phyloP scores from a whole-genome alignment of 1,139 yeast species.

The Trichomonascaceae sp. region DNA sequence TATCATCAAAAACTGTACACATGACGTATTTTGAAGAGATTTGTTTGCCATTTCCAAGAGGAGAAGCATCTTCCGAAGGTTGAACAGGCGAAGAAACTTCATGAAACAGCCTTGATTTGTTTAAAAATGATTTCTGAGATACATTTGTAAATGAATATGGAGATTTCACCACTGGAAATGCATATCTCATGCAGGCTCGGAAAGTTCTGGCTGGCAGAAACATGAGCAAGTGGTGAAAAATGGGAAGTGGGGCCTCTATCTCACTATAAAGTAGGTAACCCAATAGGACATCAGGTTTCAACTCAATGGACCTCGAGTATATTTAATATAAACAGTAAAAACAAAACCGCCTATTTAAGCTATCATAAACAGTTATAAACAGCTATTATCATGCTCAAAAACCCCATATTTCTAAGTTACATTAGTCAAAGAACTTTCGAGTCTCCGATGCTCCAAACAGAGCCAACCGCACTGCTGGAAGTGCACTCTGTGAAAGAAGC shows the following conservation, averaged over 20 bases:
- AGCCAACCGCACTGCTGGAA: slow-evolving; percentile 89
- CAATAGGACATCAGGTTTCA: background rate
- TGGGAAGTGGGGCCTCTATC: background rate
- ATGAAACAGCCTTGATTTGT: background rate
- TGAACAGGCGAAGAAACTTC: background rate
- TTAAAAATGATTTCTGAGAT: background rate
- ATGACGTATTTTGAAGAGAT: slow-evolving; percentile 27
- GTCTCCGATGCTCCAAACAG: slow-evolving; percentile 81
- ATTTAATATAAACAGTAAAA: no score
- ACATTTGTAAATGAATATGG: background rate
- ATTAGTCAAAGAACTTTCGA: slow-evolving; percentile 84
- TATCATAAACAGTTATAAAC: background rate
- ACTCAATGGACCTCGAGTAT: background rate
- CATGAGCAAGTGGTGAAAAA: background rate
- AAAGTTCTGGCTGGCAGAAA: background rate
- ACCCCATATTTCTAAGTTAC: slow-evolving; percentile 6
- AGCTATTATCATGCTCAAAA: background rate
- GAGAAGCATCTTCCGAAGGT: background rate
- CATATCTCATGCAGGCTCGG: background rate
- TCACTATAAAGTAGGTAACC: no score
- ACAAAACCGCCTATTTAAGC: no score
- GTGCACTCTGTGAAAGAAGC: slow-evolving; percentile 72
- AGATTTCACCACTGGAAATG: background rate
- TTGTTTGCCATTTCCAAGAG: background rate
- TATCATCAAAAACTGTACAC: slow-evolving; percentile 70